phyloP scores from a whole-genome alignment of 1,139 yeast genomes.

The Saccharomyces hybrid region DNA sequence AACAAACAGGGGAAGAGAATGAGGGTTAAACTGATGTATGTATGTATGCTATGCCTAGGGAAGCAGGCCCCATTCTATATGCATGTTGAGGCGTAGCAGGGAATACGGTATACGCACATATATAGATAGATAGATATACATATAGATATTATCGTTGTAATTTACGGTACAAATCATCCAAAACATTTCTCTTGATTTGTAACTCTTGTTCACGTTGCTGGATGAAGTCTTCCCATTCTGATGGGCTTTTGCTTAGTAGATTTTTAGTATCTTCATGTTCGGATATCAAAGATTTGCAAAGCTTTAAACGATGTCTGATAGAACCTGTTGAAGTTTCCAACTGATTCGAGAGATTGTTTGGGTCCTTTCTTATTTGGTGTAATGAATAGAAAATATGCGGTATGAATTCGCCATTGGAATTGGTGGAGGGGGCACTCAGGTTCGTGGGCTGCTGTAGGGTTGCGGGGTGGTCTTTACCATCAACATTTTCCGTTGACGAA shows the following conservation, averaged over 20 bases:
- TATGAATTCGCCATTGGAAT: constrained; percentile 20
- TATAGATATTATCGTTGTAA: not conserved
- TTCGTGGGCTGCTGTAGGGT: constrained; percentile 6
- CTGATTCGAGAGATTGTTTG: constrained; percentile 27
- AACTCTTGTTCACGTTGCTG: constrained; percentile 22
- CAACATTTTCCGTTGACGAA: not conserved
- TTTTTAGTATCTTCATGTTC: constrained; percentile 20
- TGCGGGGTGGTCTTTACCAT: not conserved
- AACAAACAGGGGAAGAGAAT: not conserved
- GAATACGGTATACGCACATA: not conserved
- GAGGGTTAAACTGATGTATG: not conserved
- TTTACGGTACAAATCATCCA: constrained; percentile 6
- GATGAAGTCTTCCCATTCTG: constrained; percentile 25
- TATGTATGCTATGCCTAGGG: not conserved
- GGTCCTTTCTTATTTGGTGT: constrained; percentile 27
- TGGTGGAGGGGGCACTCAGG: not conserved
- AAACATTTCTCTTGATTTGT: constrained; percentile 19
- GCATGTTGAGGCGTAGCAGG: not conserved
- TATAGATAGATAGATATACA: not conserved
- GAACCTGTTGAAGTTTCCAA: constrained; percentile 29
- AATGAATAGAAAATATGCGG: constrained; percentile 31
- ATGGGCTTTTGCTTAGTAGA: constrained; percentile 21
- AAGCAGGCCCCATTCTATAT: not conserved
- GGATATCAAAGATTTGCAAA: constrained; percentile 23
- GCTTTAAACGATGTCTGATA: constrained; percentile 29